Percentiles rank a stretch among this genome's conserved stretches.
Evolutionary conservation across 305 asterid species (phyloP).

Genomic region (Caryopteris hybrid): DNA sequence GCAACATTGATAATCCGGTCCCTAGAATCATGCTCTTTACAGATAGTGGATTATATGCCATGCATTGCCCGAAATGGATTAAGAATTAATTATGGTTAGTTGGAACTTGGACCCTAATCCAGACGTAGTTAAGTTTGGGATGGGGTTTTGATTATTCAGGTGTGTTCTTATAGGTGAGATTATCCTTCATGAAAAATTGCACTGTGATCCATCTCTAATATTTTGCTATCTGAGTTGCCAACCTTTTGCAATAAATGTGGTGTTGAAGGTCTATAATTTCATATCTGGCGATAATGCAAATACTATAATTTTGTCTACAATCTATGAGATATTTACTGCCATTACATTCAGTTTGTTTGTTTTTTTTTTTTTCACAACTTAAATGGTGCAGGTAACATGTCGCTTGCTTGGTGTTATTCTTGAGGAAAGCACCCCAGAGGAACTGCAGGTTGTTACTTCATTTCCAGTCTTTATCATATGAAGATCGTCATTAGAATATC

Average conservation of each 20-base stretch:
- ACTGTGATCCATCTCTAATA: too few species aligned
- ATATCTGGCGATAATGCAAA: background rate
- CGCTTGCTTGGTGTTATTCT: slow-evolving; percentile 80
- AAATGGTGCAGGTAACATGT: slow-evolving; percentile 73
- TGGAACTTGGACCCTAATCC: background rate
- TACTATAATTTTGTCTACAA: background rate
- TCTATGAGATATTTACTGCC: background rate
- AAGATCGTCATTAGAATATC: background rate
- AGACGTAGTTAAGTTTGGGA: too few species aligned
- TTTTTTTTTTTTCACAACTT: background rate
- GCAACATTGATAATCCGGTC: background rate
- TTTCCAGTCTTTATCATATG: too few species aligned
- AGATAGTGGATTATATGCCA: background rate
- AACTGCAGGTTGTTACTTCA: slow-evolving; percentile 77
- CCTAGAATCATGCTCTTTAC: background rate
- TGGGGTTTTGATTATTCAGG: too few species aligned
- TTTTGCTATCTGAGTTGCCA: too few species aligned
- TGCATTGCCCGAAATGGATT: background rate
- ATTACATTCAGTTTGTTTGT: too few species aligned
- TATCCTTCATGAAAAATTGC: too few species aligned
- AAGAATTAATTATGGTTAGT: background rate
- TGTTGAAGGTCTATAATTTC: slow-evolving; percentile 5
- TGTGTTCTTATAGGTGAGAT: too few species aligned
- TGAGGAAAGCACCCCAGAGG: slow-evolving; percentile 89
- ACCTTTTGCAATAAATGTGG: background rate